Percentiles rank a stretch among this genome's conserved stretches.
phyloP scores from a whole-genome alignment of 208 protist species.

The Crithidia brevicula region DNA sequence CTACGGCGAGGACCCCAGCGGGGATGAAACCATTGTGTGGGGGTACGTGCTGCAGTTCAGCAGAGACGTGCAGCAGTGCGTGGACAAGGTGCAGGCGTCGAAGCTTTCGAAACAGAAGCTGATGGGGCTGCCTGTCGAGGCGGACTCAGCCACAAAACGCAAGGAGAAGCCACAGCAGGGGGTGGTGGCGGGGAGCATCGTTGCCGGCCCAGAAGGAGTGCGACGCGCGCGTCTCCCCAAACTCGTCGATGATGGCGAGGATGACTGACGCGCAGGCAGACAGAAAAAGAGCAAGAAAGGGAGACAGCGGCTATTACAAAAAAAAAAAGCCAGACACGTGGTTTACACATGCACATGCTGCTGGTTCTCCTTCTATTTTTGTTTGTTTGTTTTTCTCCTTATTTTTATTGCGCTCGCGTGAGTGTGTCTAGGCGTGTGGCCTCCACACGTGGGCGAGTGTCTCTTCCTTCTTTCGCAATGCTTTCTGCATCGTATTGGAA shows the following conservation, averaged over 20 bases:
- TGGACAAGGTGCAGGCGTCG: constrained; percentile 28
- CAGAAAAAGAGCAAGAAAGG: background rate
- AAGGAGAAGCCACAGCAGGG: background rate
- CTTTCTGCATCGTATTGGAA: background rate
- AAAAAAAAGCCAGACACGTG: no score
- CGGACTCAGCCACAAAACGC: background rate
- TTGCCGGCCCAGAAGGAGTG: background rate
- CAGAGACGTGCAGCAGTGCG: constrained; percentile 46
- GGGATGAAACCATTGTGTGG: constrained; percentile 73
- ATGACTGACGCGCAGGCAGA: constrained; percentile 2
- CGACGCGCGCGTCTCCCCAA: constrained; percentile 14
- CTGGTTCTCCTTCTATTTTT: no score
- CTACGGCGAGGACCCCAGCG: constrained; percentile 71
- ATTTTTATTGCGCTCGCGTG: no score
- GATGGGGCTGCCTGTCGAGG: constrained; percentile 4
- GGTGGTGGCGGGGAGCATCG: background rate
- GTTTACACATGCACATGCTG: no score
- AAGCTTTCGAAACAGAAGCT: constrained; percentile 37
- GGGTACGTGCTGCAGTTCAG: constrained; percentile 61
- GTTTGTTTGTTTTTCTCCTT: constrained; percentile 18
- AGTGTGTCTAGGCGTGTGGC: no score
- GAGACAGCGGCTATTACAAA: no score
- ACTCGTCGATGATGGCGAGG: constrained; percentile 20
- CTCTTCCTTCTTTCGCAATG: background rate
- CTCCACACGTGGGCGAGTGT: no score